Conservation (phyloP, 768 basidiomycete genomes). For the Russula foetens region DNA sequence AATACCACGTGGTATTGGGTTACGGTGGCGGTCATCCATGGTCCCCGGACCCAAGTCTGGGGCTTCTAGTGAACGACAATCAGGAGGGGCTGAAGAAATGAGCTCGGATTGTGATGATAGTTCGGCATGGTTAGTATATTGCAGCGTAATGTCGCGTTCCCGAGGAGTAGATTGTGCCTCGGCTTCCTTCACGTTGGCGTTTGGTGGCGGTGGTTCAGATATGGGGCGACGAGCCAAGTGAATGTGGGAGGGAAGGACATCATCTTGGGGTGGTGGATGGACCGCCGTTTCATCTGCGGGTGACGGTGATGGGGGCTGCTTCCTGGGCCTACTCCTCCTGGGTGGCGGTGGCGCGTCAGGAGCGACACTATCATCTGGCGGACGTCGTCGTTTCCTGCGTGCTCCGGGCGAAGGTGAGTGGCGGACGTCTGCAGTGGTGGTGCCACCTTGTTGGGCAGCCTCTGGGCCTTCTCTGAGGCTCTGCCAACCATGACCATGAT, state of each 20-base stretch:
- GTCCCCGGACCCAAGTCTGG: background rate
- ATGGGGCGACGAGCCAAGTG: background rate
- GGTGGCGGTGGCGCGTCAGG: background rate
- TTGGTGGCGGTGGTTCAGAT: background rate
- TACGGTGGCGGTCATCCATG: background rate
- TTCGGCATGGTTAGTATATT: background rate
- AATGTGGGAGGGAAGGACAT: background rate
- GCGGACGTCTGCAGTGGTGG: background rate
- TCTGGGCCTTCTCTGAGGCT: background rate
- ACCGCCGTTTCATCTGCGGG: background rate
- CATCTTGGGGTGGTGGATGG: background rate
- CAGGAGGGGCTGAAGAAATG: background rate
- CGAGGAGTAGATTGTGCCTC: background rate
- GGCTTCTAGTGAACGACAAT: background rate
- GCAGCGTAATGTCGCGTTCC: background rate
- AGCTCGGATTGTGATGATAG: background rate
- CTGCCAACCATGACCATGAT: background rate
- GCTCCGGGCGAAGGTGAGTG: conserved; percentile 8
- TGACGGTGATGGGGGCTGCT: background rate
- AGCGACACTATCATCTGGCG: conserved; percentile 23
- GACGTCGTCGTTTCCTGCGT: conserved; percentile 33
- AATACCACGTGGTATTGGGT: background rate
- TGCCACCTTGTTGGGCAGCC: background rate
- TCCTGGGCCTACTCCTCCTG: conserved; percentile 19
- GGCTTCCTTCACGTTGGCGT: background rate